phyloP scores from a whole-genome alignment of 2,329 filamentous ascomycete genomes.

The Botrytis hyacinthi region DNA sequence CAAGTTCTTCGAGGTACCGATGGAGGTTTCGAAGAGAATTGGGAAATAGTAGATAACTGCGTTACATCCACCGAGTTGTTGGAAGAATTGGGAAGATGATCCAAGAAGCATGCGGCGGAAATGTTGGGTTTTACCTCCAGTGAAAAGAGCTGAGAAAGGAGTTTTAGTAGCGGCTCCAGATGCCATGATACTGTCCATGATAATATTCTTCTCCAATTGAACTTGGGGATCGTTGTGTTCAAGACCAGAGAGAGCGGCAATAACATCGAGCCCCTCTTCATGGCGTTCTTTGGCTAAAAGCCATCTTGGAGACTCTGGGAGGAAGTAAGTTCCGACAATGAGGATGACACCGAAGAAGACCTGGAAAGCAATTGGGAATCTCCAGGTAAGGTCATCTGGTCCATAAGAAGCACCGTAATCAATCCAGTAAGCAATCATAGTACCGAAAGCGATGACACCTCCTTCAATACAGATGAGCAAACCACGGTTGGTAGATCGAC shows the following conservation, averaged over 20 bases:
- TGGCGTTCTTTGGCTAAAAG: slow-evolving; percentile 94
- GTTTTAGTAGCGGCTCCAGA: slow-evolving; percentile 36
- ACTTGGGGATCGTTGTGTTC: slow-evolving; percentile 46
- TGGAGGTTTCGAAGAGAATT: slow-evolving; percentile 50
- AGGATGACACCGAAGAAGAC: slow-evolving; percentile 87
- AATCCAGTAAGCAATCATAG: slow-evolving; percentile 95
- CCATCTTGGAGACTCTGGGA: slow-evolving; percentile 97
- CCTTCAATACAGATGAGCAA: slow-evolving; percentile 53
- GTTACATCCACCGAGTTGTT: slow-evolving; percentile 50
- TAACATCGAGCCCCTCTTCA: slow-evolving; percentile 95
- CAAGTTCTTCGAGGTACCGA: slow-evolving; percentile 48
- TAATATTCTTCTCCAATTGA: slow-evolving; percentile 37
- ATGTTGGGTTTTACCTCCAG: slow-evolving; percentile 53
- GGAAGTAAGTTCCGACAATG: slow-evolving; percentile 78
- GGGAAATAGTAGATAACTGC: slow-evolving; percentile 50
- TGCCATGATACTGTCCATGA: slow-evolving; percentile 42
- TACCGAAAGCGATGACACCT: slow-evolving; percentile 54
- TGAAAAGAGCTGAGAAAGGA: slow-evolving; percentile 47
- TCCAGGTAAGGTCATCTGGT: slow-evolving; percentile 80
- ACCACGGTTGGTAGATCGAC: slow-evolving; percentile 45
- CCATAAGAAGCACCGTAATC: slow-evolving; percentile 96
- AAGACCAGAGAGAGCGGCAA: slow-evolving; percentile 85
- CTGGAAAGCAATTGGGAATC: slow-evolving; percentile 84
- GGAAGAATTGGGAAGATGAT: slow-evolving; percentile 50
- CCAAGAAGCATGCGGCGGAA: slow-evolving; percentile 54